Evolutionary conservation across 2,329 filamentous ascomycete species (phyloP), one percentile per base, ranked within the genome.

Genomic region (Berkeleyomyces rouxiae): DNA sequence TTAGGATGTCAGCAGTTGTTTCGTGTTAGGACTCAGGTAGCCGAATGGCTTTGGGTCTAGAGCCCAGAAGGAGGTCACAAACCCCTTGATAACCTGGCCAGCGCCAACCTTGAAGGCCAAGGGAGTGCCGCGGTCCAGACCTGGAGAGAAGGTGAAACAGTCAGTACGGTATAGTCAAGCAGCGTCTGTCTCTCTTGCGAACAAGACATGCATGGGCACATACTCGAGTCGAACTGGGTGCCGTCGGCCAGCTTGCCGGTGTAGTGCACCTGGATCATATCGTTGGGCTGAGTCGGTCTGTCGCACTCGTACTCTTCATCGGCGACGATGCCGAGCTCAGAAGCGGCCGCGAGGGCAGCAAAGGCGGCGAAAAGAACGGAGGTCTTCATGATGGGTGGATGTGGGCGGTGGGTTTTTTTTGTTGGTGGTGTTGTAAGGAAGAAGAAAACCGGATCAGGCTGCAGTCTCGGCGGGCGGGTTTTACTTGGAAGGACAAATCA

Each of bases 31-130:
- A 31, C 33, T 44, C 23, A 47, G 37, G 31, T 4, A 39, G 7
- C 7, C 9, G 33, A 11, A 46, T 10, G 10, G 44, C 36, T 16
- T 44, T 33, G 31, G n/a, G 37, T 23, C n/a, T 16, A 7, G 58
- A 36, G 36, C 40, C 16, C 11, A 58, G 46, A 11, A 13, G 36
- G 55, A 23, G 23, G 51, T 40, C 39, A 78, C 82, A 69, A 71
- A 89, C 85, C 92, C 92, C 76, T 88, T 85, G 72, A 99, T 99
- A 59, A 97, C 93, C 72, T 87, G 82, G 53, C 90, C 88, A 33
- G 76, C 76, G 43, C 93, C 93, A 40, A 99, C 77, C 66, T 78
- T 83, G 76, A 99, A 97, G 66, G 72, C 76, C 70, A 99, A 83
- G 4, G 93, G 92, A 64, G 75, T 72, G 43, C 84, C 83, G 51